Evolutionary conservation across 169 alveolate species (phyloP), one percentile per base, ranked within the genome.

Genomic region (Cyclospora cayetanensis): DNA sequence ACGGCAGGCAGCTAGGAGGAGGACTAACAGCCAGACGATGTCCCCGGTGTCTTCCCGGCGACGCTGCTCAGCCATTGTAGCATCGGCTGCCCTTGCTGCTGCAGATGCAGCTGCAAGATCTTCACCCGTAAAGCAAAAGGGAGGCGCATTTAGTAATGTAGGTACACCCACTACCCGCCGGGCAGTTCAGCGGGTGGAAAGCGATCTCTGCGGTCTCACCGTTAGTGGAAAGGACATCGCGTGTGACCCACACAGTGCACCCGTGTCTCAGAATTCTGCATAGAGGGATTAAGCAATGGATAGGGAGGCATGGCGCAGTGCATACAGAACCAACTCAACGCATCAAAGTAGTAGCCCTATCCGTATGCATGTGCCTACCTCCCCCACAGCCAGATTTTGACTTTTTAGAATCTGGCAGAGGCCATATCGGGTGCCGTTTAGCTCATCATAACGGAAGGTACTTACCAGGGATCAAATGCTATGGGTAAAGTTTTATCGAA

Each of bases 21-120:
- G 89, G n/a, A 29, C 20, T 52, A 80, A 74, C 89, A 80, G 72
- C 27, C 89, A 52, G 55, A 52, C 89, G 0, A 18, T 31, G 18
- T 80, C 89, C 22, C 72, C 89, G 20, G 74, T 80, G 39, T 25
- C 89, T 52, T 35, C 89, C 37, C 89, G 89, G 55, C 18, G 89
- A 15, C 89, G 89, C 29, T 60, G 55, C 74, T 50, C 70, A 27
- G 89, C 52, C 25, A 39, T 70, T 35, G 39, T n/a, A 31, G 53
- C 52, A 15, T 34, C 55, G 27, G 74, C 89, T 53, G 74, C 76
- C 20, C 76, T 80, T 41, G 65, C 52, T 80, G 89, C 89, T 53
- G 89, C 89, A 7, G 89, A 80, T 22, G 74, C 89, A 52, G 89
- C 89, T 52, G 70, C 89, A 31, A 46, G 76, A 80, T 37, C 86